Conservation (phyloP, 306 rosid genomes). For the Quercus robur region DNA sequence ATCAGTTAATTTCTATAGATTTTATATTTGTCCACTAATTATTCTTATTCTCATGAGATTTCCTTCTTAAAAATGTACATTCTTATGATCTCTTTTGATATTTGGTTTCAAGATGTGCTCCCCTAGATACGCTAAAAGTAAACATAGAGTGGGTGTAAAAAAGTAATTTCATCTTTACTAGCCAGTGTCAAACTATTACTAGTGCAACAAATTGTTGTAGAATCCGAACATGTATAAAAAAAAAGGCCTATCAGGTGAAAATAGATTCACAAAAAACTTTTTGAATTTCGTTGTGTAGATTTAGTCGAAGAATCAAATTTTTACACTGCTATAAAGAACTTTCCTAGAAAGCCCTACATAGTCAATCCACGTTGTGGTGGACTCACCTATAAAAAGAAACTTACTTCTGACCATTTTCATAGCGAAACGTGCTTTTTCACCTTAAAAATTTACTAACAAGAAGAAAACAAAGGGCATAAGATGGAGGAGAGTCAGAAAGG, state of each 20-base stretch:
- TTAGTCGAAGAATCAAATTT: slow-evolving; percentile 63
- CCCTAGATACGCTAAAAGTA: slow-evolving; percentile 5
- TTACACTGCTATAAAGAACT: slow-evolving; percentile 30
- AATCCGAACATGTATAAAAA: slow-evolving; percentile 1
- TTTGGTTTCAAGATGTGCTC: background rate
- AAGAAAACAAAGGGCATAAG: background rate
- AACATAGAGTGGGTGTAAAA: slow-evolving; percentile 9
- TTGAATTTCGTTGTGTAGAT: slow-evolving; percentile 7
- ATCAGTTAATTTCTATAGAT: no score
- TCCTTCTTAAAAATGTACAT: background rate
- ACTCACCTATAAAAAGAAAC: background rate
- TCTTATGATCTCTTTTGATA: background rate
- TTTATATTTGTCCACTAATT: background rate
- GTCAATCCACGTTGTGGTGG: slow-evolving; percentile 50
- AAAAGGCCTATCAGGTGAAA: slow-evolving; percentile 6
- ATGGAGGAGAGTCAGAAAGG: slow-evolving; percentile 53
- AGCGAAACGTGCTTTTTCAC: background rate
- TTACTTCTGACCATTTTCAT: background rate
- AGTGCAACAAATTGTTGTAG: slow-evolving; percentile 5
- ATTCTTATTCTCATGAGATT: background rate
- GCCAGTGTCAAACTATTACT: background rate
- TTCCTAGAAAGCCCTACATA: slow-evolving; percentile 28
- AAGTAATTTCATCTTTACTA: background rate
- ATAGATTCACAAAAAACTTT: slow-evolving; percentile 8
- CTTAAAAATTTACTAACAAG: background rate